Evolutionary conservation across 1,284 basidiomycete species (phyloP).

Genomic region (Austroboletus niveus): DNA sequence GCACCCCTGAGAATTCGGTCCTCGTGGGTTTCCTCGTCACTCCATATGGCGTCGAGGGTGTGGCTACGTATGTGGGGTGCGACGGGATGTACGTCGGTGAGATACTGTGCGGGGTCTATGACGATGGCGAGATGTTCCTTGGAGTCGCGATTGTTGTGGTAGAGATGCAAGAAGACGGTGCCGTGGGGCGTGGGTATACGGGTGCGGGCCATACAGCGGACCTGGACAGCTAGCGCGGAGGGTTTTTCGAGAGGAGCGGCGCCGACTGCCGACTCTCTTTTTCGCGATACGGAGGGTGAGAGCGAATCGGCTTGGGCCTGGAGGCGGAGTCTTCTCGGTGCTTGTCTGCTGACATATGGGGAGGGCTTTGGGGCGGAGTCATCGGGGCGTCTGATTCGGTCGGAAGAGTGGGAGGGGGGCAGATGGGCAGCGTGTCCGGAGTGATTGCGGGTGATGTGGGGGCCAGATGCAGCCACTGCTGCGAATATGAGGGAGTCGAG

Average conservation of each 20-base stretch:
- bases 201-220: slow-evolving; percentile 95
- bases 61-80: slow-evolving; percentile 73
- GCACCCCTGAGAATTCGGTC: slow-evolving; percentile 94
- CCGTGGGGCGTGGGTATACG: slow-evolving; percentile 97
- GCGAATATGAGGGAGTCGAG: slow-evolving; percentile 74
- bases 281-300: slow-evolving; percentile 28
- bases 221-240: slow-evolving; percentile 41
- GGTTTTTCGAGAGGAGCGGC: slow-evolving; percentile 7
- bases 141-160: slow-evolving; percentile 85
- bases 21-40: slow-evolving; percentile 84
- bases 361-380: slow-evolving; percentile 37
- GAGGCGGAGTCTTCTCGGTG: slow-evolving; percentile 59
- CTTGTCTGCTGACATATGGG: slow-evolving; percentile 69
- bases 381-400: slow-evolving; percentile 42
- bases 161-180: slow-evolving; percentile 90
- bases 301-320: slow-evolving; percentile 33
- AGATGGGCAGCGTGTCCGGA: slow-evolving; percentile 41
- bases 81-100: slow-evolving; percentile 37
- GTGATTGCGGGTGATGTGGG: slow-evolving; percentile 74
- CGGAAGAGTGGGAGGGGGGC: slow-evolving; percentile 60
- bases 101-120: slow-evolving; percentile 83
- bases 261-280: slow-evolving; percentile 8
- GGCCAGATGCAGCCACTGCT: slow-evolving; percentile 65
- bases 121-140: slow-evolving; percentile 99
- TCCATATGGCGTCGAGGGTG: slow-evolving; percentile 86